Base-by-base conservation (phyloP, 331 rosid genomes). In the Saraca asoca region DNA sequence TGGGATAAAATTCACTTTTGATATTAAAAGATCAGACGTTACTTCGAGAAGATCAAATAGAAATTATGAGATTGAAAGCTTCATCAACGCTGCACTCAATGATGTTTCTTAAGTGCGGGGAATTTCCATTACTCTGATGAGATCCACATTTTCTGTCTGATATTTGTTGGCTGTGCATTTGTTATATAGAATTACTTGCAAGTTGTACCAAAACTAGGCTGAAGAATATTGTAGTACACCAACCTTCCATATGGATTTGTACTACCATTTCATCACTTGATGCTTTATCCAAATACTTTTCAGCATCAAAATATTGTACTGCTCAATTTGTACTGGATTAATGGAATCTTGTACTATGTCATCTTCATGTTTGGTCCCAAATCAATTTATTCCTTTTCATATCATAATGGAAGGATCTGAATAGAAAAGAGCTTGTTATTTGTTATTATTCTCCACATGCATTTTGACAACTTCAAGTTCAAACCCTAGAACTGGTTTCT, bases 61-160 rank as follows among this genome's bases (percentile, higher is more conserved):
- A 24, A 24, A 24, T 24, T 3, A 24, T 24, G 5, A 24, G 0
- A 66, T 7, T 8, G 1, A 54, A n/a, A 0, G 39, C 19, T 68
- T 81, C 90, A 87, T 91, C 96, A 91, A 88, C 95, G 90, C 95
- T 86, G 98, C 96, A 88, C 96, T 88, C 96, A 87, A 91, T 83
- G 86, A 85, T 76, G 92, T 81, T 83, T 88, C 85, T 83, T 44
- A 71, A 48, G 78, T 67, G 68, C 65, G 86, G 76, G 72, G 46
- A 46, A 31, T 52, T 67, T 48, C 8, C 58, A 9, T 38, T 17
- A 12, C 44, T 12, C n/a, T 0, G 1, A 5, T 44, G 61, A 68
- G 33, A 56, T 69, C 69, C 65, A 62, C 4, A 35, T 48, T 37
- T 20, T 1, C 31, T 24, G 31, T 24, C 31, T 24, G 31, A 24